phyloP scores from a whole-genome alignment of 164 flowering plant genomes.

The Dillenia suffruticosa region DNA sequence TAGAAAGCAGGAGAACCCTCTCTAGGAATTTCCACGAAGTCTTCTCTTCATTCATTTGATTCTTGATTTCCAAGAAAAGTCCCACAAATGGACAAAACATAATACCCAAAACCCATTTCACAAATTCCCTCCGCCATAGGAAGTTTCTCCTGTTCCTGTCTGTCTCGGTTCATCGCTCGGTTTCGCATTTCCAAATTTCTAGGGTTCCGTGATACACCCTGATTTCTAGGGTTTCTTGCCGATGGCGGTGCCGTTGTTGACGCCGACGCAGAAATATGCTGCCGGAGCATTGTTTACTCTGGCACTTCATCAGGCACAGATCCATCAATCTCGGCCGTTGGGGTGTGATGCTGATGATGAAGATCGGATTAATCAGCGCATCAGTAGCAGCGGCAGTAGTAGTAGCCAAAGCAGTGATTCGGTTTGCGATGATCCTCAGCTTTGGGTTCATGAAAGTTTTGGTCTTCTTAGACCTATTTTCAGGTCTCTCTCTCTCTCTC shows the following conservation, averaged over 20 bases:
- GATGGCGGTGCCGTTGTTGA: constrained; percentile 37
- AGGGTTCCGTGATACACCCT: not conserved
- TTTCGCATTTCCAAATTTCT: constrained; percentile 5
- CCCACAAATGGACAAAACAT: too few relatives aligned
- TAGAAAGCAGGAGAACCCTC: too few relatives aligned
- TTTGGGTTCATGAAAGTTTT: constrained; percentile 67
- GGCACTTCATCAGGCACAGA: constrained; percentile 83
- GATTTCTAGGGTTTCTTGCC: not conserved
- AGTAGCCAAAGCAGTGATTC: constrained; percentile 32
- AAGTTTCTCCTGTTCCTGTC: not conserved
- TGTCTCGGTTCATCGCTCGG: too few relatives aligned
- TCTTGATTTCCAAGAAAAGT: too few relatives aligned
- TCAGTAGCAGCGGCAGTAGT: constrained; percentile 33
- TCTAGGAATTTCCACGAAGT: too few relatives aligned
- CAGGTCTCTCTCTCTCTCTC: constrained; percentile 26
- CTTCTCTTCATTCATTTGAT: too few relatives aligned
- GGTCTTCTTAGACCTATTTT: constrained; percentile 86
- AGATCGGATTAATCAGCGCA: constrained; percentile 23
- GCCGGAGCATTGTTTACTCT: constrained; percentile 71
- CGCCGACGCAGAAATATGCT: constrained; percentile 80
- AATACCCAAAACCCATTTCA: not conserved
- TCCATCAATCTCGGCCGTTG: constrained; percentile 68
- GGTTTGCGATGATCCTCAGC: constrained; percentile 63
- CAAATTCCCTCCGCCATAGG: not conserved
- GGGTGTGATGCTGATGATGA: constrained; percentile 25